Evolutionary conservation across 495 filamentous ascomycete genomes (phyloP), one percentile per base, ranked within the genome.

Genomic region (Geoglossum glabrum): DNA sequence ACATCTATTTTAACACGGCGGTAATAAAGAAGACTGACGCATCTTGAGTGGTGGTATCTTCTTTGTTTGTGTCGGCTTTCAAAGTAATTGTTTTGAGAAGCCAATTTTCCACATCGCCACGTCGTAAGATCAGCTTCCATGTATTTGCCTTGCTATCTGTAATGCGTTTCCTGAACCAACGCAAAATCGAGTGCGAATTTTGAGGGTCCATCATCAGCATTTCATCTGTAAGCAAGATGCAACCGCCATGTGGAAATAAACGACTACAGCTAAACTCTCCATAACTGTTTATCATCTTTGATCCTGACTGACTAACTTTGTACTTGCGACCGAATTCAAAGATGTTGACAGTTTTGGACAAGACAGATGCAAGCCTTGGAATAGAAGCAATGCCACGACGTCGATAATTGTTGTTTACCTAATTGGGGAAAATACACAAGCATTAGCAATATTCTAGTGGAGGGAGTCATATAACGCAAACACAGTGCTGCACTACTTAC

Each of bases 161-260:
- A 5, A 47, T 19, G 8, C 27, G 30, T 10, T 58, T 31, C n/a
- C 19, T 31, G 21, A 50, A 57, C 50, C 17, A 26, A 33, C 46
- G 17, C 4, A 58, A 9, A n/a, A 56, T 31, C 17, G n/a, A n/a
- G 38, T 57, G 15, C 0, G 36, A 17, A 19, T 13, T 25, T 5
- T 21, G 17, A 1, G 57, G 46, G 17, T 52, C 19, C 8, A 57
- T 31, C 6, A 50, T 40, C 17, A 58, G 10, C 13, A 58, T 21
- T 17, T 31, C 13, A 23, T 58, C 57, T 0, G 57, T 58, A 8
- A 58, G 57, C 7, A 54, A 33, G 21, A 59, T 40, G 13, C 28
- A 46, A 19, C 47, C 57, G 27, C 57, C 57, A 27, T 34, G 49
- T 10, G 57, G 47, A 21, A 59, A 59, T 6, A 59, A 47, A 2